Evolutionary conservation across 495 filamentous ascomycete species (phyloP), one percentile per base, ranked within the genome.

Genomic region (Margaritispora aquatica): DNA sequence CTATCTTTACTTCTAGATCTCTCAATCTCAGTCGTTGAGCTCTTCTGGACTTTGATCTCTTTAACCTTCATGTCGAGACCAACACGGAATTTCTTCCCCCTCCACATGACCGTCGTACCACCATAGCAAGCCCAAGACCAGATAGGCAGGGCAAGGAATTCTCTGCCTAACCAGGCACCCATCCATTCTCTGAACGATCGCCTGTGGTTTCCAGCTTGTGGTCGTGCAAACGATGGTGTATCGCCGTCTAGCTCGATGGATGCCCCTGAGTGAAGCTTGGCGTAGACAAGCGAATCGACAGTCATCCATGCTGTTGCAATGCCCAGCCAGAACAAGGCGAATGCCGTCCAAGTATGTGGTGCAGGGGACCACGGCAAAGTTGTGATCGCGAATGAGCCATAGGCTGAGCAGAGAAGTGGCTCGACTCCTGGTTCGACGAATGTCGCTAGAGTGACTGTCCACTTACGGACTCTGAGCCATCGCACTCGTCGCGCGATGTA

Each of bases 351-450:
- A 0, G 88, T 87, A 24, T 74, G 76, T 0, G 83, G 73, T 0
- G 75, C 64, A 26, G 83, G 70, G 53, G 86, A 81, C 69, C 77
- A 85, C 0, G 88, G 82, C 9, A 96, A 66, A 0, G 86, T 89
- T 0, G 88, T 96, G 21, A 89, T 60, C 0, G 84, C 91, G 69
- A 84, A 96, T 0, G 88, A 82, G 24, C 92, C 84, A 66, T 96
- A 89, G 1, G 86, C 68, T 17, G 84, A 90, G 70, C 90, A 94
- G 0, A 96, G 66, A 13, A 97, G 74, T n/a, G 85, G 88, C 72
- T 97, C 95, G 1, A 94, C 94, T 1, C 90, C 92, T 0, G 92
- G 93, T 64, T 99, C 95, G n/a, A 96, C 87, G 1, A 97, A 74
- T 0, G 95, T 97, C 0, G 95, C 95, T 0, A 87, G 76, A 19